Evolutionary conservation across 2,329 filamentous ascomycete genomes (phyloP).

Genomic region (Penicillium psychrosexuale): DNA sequence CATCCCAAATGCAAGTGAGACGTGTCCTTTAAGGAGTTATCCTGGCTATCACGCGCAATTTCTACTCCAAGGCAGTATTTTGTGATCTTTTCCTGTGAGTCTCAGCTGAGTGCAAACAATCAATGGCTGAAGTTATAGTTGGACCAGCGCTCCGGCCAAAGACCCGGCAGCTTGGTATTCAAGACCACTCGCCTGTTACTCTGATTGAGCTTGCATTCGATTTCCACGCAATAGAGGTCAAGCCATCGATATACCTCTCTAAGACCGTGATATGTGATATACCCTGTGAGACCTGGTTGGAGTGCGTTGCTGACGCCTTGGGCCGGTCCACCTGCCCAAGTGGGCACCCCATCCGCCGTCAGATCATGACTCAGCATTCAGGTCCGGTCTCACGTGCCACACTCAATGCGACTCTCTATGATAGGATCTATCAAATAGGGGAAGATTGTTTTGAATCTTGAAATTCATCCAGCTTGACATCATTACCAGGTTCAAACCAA

Average conservation of each 20-base stretch:
- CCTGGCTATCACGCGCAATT: neutral
- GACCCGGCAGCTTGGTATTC: neutral
- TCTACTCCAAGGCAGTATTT: neutral
- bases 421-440: neutral
- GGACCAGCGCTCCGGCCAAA: neutral
- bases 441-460: neutral
- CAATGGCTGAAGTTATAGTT: neutral
- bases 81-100: neutral
- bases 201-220: neutral
- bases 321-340: too few species aligned
- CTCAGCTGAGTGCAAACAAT: neutral
- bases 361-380: neutral
- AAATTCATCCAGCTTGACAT: neutral
- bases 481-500: neutral
- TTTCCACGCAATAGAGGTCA: fast-evolving
- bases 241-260: neutral
- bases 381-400: too few species aligned
- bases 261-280: neutral
- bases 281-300: too few species aligned
- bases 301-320: neutral
- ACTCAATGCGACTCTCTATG: neutral
- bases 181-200: neutral
- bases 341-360: too few species aligned
- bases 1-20: neutral
- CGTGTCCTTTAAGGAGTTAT: neutral